Evolutionary conservation across 495 filamentous ascomycete genomes (phyloP).

Genomic region (Podospora conica): DNA sequence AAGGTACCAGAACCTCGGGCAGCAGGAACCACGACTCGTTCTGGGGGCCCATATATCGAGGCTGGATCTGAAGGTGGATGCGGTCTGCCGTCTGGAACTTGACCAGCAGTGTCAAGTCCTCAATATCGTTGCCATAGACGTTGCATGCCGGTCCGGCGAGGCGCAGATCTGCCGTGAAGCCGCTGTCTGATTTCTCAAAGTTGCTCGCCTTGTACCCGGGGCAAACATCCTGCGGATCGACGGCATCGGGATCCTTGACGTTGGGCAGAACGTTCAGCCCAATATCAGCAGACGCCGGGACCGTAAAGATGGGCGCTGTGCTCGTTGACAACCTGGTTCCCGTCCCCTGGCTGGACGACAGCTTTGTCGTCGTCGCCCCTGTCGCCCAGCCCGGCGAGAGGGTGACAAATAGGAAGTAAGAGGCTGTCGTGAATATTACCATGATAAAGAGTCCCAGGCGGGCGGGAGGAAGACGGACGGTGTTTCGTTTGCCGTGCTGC

Average conservation of each 20-base stretch:
- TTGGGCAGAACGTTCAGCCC: slow-evolving; percentile 62
- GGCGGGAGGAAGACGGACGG: neutral
- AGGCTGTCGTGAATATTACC: slow-evolving; percentile 14
- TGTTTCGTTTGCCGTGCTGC: neutral
- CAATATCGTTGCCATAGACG: slow-evolving; percentile 65
- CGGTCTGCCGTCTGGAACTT: slow-evolving; percentile 66
- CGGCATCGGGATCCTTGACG: slow-evolving; percentile 63
- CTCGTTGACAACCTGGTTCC: neutral
- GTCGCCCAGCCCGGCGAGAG: neutral
- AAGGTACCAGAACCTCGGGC: slow-evolving; percentile 56
- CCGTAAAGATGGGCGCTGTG: slow-evolving; percentile 20
- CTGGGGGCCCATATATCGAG: slow-evolving; percentile 53
- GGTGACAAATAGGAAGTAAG: slow-evolving; percentile 14
- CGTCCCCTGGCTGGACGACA: neutral
- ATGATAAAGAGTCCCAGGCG: slow-evolving; percentile 14
- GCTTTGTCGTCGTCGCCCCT: neutral
- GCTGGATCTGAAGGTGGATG: slow-evolving; percentile 73
- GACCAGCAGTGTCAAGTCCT: slow-evolving; percentile 57
- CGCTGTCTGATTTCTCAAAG: slow-evolving; percentile 41
- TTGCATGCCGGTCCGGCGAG: slow-evolving; percentile 66
- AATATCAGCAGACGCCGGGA: slow-evolving; percentile 51
- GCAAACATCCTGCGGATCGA: slow-evolving; percentile 66
- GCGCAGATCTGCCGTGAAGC: slow-evolving; percentile 56
- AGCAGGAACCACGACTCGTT: slow-evolving; percentile 66
- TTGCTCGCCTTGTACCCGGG: slow-evolving; percentile 69